Percentiles rank a stretch among this genome's conserved stretches.
Conservation (phyloP, 2,329 filamentous ascomycete species). For the Parastagonospora nodorum region DNA sequence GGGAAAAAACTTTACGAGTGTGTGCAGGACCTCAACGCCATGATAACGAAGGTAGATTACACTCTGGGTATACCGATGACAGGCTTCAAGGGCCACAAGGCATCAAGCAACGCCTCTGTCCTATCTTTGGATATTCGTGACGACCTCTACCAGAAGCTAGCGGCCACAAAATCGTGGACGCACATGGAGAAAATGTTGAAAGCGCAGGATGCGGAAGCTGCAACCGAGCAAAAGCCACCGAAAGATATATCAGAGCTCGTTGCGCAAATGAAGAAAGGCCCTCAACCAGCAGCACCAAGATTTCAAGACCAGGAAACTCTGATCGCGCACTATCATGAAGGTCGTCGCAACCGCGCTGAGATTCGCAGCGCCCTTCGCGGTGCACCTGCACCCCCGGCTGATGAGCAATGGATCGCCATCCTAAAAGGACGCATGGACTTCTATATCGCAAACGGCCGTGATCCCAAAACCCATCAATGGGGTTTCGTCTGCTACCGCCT, state of each 20-base stretch:
- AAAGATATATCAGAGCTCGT: background rate
- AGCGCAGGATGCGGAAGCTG: constrained; percentile 5
- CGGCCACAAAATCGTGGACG: constrained; percentile 10
- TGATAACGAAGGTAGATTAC: constrained; percentile 15
- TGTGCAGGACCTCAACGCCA: constrained; percentile 16
- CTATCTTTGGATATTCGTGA: constrained; percentile 2
- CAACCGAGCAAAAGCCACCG: background rate
- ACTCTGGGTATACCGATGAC: constrained; percentile 17
- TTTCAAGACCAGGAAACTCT: constrained; percentile 16
- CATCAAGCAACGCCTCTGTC: constrained; percentile 2
- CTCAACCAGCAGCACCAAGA: constrained; percentile 8
- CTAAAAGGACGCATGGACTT: constrained; percentile 18
- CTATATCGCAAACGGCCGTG: constrained; percentile 9
- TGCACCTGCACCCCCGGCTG: constrained; percentile 2
- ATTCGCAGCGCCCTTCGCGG: constrained; percentile 14
- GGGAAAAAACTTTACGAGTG: constrained; percentile 24
- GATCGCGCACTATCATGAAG: constrained; percentile 18
- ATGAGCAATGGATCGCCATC: constrained; percentile 25
- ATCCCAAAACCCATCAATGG: constrained; percentile 12
- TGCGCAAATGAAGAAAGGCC: constrained; percentile 5
- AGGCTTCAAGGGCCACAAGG: constrained; percentile 18
- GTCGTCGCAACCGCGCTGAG: constrained; percentile 12
- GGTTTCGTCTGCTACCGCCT: constrained; percentile 27
- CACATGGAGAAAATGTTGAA: constrained; percentile 6
- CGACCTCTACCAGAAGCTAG: constrained; percentile 7